A percentile compares a stretch with the other conserved stretches of the same genome.
phyloP scores from a whole-genome alignment of 139 green algal genomes.

The Bryopsis sp. region DNA sequence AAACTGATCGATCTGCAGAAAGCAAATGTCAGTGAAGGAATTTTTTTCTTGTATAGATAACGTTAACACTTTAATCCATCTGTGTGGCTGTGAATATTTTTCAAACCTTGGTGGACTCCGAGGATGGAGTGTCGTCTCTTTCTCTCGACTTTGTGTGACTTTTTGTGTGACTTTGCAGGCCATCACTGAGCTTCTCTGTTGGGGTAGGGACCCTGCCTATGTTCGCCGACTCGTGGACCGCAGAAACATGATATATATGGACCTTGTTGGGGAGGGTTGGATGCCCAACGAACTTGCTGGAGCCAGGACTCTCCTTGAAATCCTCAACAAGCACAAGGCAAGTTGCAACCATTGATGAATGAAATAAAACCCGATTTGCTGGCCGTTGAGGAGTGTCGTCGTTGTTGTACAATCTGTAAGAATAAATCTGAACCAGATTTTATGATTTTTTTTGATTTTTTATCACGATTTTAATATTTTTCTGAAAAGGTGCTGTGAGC shows the following conservation, averaged over 20 bases:
- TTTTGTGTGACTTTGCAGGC: constrained; percentile 29
- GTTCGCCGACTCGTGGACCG: constrained; percentile 53
- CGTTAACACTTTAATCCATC: too few species aligned
- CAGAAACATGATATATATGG: constrained; percentile 64
- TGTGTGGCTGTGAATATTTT: too few species aligned
- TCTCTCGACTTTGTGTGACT: neutral
- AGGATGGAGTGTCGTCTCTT: neutral
- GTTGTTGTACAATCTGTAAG: too few species aligned
- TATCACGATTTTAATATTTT: too few species aligned
- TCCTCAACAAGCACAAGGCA: constrained; percentile 46
- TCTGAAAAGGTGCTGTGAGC: too few species aligned
- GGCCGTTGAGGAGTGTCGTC: too few species aligned
- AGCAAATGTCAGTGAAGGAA: too few species aligned
- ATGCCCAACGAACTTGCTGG: constrained; percentile 40
- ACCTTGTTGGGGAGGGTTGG: constrained; percentile 37
- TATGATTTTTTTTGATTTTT: too few species aligned
- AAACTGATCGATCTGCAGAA: too few species aligned
- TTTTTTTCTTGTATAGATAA: neutral
- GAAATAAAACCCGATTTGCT: too few species aligned
- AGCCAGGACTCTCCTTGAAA: constrained; percentile 57
- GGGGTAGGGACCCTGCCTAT: constrained; percentile 70
- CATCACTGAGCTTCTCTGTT: constrained; percentile 80
- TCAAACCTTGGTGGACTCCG: neutral
- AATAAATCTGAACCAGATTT: too few species aligned
- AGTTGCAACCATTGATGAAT: too few species aligned